A percentile compares a stretch with the other conserved stretches of the same genome.
Evolutionary conservation across 2,329 filamentous ascomycete genomes (phyloP).

Genomic region (Fusarium devonianum): DNA sequence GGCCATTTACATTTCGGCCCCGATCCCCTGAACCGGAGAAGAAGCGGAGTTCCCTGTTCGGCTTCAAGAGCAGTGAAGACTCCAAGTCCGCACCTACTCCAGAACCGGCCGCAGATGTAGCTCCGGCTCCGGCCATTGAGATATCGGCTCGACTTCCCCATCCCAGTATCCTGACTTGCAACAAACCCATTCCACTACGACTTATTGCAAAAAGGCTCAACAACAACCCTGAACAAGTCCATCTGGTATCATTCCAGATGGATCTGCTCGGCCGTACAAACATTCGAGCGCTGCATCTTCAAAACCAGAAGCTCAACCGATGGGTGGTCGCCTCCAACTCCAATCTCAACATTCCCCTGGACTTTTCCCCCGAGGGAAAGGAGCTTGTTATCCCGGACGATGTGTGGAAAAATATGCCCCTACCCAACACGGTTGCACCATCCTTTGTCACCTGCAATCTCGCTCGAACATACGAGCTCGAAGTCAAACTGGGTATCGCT

Average conservation of each 20-base stretch:
- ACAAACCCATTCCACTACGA: slow-evolving; percentile 81
- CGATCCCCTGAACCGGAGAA: slow-evolving; percentile 48
- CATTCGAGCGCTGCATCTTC: slow-evolving; percentile 78
- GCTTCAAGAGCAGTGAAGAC: slow-evolving; percentile 45
- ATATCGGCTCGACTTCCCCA: slow-evolving; percentile 81
- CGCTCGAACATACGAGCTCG: slow-evolving; percentile 79
- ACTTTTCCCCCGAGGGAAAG: slow-evolving; percentile 62
- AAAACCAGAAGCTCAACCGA: slow-evolving; percentile 71
- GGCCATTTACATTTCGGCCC: slow-evolving; percentile 66
- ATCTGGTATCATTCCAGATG: slow-evolving; percentile 80
- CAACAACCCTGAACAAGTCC: slow-evolving; percentile 72
- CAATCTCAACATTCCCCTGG: slow-evolving; percentile 75
- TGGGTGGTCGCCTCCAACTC: slow-evolving; percentile 79
- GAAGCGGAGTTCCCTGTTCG: slow-evolving; percentile 69
- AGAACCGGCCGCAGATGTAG: slow-evolving; percentile 42
- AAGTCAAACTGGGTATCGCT: slow-evolving; percentile 79
- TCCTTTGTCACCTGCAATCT: slow-evolving; percentile 91
- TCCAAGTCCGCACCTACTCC: slow-evolving; percentile 34
- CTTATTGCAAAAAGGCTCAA: slow-evolving; percentile 80
- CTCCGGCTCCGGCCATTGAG: slow-evolving; percentile 72
- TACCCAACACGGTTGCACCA: slow-evolving; percentile 88
- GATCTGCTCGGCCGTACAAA: slow-evolving; percentile 81
- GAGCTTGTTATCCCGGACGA: slow-evolving; percentile 74
- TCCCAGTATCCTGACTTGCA: slow-evolving; percentile 88
- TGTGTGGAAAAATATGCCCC: slow-evolving; percentile 73